Base-by-base conservation (phyloP, 208 protist species). In the Leishmania arabica region DNA sequence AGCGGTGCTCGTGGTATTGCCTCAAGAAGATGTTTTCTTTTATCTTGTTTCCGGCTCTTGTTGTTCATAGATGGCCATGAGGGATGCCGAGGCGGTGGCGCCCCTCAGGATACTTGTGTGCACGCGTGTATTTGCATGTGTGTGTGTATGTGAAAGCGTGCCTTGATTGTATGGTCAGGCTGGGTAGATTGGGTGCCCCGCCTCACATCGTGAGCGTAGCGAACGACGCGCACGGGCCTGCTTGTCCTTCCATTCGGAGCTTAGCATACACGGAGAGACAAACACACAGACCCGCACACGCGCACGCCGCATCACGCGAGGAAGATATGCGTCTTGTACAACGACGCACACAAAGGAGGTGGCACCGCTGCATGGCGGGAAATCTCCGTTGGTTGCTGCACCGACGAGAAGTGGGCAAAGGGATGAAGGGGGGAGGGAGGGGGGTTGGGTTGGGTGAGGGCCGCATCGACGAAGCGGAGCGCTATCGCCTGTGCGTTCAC, bases 231-330 rank as follows among this genome's bases (percentile, higher is more conserved):
- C 27, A 73, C 51, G 69, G 40, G 69, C 40, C 45, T 31, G 21
- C 13, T 27, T 54, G 24, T 37, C 45, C 45, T 9, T 37, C 21
- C 45, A 24, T 45, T 51, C 24, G 6, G 27, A 5, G 8, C 40
- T 17, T 31, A 40, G 31, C 21, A 54, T 0, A 73, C 0, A 53
- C 24, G 24, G 24, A 31, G 42, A 73, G 24, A 37, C 27, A 54
- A 37, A 71, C 45, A 21, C 17, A 31, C 2, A 53, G 37, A 37
- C 24, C 3, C n/a, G 19, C 3, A 54, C 49, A 64, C 37, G 19
- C 27, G 60, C 71, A 60, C 19, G 79, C 8, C 34, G 54, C 34
- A 71, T 72, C 5, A 49, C 79, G 49, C 53, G n/a, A 73, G 40
- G 45, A 78, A 42, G 70, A 21, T 73, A 40, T 40, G 2, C 40